These are phyloP conservation scores for Exophiala dermatitidis DNA, from an alignment of 2,329 filamentous ascomycete species.

Conservation along the genomic window DNA sequence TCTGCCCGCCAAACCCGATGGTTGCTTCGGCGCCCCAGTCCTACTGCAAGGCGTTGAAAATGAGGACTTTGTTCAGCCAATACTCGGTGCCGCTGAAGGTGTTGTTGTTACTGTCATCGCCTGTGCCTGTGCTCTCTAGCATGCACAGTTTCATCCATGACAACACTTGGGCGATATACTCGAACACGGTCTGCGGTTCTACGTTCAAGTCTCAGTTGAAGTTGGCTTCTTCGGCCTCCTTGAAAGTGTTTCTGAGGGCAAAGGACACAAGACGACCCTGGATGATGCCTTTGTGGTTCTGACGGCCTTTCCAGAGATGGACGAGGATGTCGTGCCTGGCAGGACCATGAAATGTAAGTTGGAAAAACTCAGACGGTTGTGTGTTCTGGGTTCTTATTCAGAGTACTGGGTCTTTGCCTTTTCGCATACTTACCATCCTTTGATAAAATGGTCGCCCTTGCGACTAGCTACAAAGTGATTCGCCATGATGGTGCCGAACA, in stretches of 20 bases:
- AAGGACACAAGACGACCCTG: constrained; percentile 40
- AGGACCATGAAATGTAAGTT: neutral
- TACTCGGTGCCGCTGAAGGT: constrained; percentile 32
- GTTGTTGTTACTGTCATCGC: neutral
- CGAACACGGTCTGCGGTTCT: constrained; percentile 29
- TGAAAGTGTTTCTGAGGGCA: constrained; percentile 27
- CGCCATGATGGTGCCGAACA: constrained; percentile 34
- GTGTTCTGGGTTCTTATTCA: no score
- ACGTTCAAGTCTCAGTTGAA: constrained; percentile 33
- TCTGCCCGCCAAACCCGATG: constrained; percentile 28
- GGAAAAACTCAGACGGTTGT: no score
- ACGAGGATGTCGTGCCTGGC: constrained; percentile 44
- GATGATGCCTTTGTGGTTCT: constrained; percentile 48
- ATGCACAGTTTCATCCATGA: constrained; percentile 33
- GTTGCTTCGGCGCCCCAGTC: constrained; percentile 24
- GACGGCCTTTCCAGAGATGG: constrained; percentile 47
- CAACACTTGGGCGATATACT: constrained; percentile 38
- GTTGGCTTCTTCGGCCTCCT: constrained; percentile 23
- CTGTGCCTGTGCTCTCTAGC: constrained; percentile 29
- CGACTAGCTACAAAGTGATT: constrained; percentile 45
- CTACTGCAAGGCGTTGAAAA: constrained; percentile 28
- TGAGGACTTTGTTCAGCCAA: constrained; percentile 28
- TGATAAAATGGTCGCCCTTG: constrained; percentile 44
- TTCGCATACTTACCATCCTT: constrained; percentile 29
- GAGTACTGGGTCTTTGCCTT: neutral